Evolutionary conservation across 192 early-diverging fungal species (phyloP).

Genomic region (Umbelopsis vinacea): DNA sequence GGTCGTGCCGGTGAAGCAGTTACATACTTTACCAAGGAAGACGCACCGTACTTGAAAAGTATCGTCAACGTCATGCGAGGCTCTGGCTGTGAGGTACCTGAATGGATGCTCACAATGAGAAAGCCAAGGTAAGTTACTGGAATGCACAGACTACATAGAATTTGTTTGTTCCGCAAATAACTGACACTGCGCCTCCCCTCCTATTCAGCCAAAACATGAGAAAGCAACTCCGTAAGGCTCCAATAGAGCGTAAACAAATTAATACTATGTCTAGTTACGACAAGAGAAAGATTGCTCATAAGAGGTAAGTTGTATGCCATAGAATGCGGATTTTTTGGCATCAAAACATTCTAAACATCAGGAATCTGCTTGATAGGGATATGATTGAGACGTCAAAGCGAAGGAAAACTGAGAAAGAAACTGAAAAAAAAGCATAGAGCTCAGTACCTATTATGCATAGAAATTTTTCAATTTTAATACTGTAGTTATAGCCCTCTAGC

Average conservation of each 20-base stretch:
- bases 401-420: constrained; percentile 33
- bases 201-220: constrained; percentile 58
- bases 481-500: not conserved
- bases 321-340: not conserved
- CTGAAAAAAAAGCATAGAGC: not conserved
- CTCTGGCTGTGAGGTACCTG: constrained; percentile 94
- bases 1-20: constrained; percentile 87
- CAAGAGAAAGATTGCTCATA: constrained; percentile 67
- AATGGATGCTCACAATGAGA: constrained; percentile 96
- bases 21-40: constrained; percentile 95
- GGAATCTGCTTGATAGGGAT: constrained; percentile 25
- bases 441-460: no score
- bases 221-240: constrained; percentile 72
- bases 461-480: not conserved
- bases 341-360: not conserved
- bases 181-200: not conserved
- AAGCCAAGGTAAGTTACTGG: constrained; percentile 56
- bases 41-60: constrained; percentile 84
- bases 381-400: constrained; percentile 47
- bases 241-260: constrained; percentile 76
- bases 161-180: not conserved
- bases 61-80: constrained; percentile 98
- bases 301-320: constrained; percentile 51
- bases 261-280: constrained; percentile 81
- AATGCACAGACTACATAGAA: not conserved